Base-by-base conservation (phyloP, 2,329 filamentous ascomycete genomes). In the Talaromyces sp. region DNA sequence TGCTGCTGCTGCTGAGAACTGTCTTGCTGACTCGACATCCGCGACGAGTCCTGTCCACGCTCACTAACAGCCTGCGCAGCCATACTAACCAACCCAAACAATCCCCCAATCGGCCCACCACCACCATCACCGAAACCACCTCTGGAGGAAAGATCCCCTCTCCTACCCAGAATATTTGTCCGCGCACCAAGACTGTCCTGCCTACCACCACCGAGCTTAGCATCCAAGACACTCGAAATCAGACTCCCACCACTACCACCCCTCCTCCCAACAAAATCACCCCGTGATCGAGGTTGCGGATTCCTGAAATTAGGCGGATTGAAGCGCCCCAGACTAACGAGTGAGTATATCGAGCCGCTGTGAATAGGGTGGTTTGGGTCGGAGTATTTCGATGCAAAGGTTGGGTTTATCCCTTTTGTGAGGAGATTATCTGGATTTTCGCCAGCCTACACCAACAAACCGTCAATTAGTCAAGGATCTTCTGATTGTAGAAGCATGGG, bases 291-390 rank as follows among this genome's bases (percentile, higher is more conserved):
- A 6, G 49, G 15, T 27, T 53, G 51, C n/a, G 5, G 17, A 15
- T 47, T 25, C 2, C 43, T 60, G 25, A 31, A n/a, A 17, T 11
- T 51, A 19, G 53, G 34, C 17, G 49, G 58, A 40, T 63, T 63
- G 17, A 51, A 38, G 6, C 47, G 31, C 8, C 64, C 60, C 11
- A 47, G n/a, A 29, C 27, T 58, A 15, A 63, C 2, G 22, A 66
- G 59, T 0, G 53, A 59, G 19, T 58, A 38, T n/a, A 63, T 34
- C 2, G 51, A 63, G 17, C 60, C 65, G 15, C 40, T 63, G 19
- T 62, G 45, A 10, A 63, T 59, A n/a, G 65, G 65, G 11, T 66
- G 65, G 4, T 58, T 59, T 31, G 65, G 65, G 34, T 66, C 65
- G 17, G 59, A 47, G 19, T 63, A 66, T 53, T 63, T 62, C 10